Evolutionary conservation across 1,284 basidiomycete species (phyloP).

Genomic region (Megacollybia platyphylla): DNA sequence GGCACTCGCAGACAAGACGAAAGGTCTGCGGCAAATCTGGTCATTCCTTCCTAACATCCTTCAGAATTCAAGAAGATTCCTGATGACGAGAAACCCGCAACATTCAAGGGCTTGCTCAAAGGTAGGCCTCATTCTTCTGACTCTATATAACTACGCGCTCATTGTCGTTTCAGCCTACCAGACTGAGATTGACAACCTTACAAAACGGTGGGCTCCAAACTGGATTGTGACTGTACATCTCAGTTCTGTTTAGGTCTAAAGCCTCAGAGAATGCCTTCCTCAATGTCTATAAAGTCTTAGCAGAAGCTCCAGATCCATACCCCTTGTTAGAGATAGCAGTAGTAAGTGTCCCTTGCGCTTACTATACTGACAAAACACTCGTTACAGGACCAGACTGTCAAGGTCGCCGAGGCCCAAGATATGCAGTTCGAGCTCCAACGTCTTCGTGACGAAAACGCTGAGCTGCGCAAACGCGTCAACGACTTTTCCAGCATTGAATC

Average conservation of each 20-base stretch:
- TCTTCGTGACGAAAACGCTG: conserved; percentile 68
- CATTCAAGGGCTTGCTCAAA: conserved; percentile 83
- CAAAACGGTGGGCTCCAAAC: conserved; percentile 40
- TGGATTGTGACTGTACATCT: too few relatives aligned
- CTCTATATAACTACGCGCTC: neutral
- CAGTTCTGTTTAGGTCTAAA: conserved; percentile 36
- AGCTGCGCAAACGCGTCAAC: conserved; percentile 58
- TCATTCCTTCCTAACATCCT: neutral
- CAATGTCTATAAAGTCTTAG: conserved; percentile 86
- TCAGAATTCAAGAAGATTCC: conserved; percentile 90
- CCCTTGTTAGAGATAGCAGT: conserved; percentile 90
- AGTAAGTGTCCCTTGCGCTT: conserved; percentile 28
- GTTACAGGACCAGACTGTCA: conserved; percentile 75
- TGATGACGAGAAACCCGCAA: conserved; percentile 72
- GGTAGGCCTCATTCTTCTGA: conserved; percentile 24
- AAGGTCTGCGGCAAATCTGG: conserved; percentile 41
- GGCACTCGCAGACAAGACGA: conserved; percentile 84
- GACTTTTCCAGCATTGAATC: conserved; percentile 59
- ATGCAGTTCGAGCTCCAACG: conserved; percentile 62
- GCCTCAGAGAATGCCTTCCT: conserved; percentile 88
- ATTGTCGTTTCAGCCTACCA: conserved; percentile 64
- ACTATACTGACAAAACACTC: neutral
- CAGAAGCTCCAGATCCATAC: conserved; percentile 93
- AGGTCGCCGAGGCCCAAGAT: conserved; percentile 68
- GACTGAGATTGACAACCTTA: conserved; percentile 90